Evolutionary conservation across 108 stramenopile genomes (phyloP).

Genomic region (Cyclotella sp.): DNA sequence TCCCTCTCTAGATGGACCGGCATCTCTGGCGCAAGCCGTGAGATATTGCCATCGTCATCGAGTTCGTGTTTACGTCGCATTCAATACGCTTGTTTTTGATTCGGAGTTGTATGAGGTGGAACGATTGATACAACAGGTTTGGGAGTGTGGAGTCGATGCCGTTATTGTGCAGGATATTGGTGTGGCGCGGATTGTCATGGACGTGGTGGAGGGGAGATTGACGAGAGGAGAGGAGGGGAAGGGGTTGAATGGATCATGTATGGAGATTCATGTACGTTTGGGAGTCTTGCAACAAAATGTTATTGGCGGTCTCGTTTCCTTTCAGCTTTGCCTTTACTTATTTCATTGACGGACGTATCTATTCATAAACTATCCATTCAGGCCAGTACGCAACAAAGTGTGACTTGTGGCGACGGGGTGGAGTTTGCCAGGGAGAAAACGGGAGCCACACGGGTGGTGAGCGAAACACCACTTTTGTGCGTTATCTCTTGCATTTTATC

Average conservation of each 20-base stretch:
- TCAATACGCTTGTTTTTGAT: constrained; percentile 70
- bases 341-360: no score
- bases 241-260: constrained; percentile 30
- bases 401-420: constrained; percentile 73
- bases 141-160: constrained; percentile 72
- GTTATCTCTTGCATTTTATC: no score
- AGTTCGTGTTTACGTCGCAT: constrained; percentile 65
- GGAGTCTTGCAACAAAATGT: no score
- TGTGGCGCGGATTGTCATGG: constrained; percentile 51
- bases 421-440: constrained; percentile 51
- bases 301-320: no score
- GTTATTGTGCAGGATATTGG: constrained; percentile 82
- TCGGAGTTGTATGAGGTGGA: constrained; percentile 69
- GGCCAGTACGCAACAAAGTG: constrained; percentile 78
- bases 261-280: constrained; percentile 57
- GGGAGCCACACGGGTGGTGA: constrained; percentile 61
- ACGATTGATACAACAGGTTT: constrained; percentile 50
- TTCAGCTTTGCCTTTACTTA: no score
- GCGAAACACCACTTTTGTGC: neutral
- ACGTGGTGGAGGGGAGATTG: constrained; percentile 40
- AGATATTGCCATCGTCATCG: constrained; percentile 43
- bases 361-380: no score
- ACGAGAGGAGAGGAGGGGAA: neutral
- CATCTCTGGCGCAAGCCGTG: constrained; percentile 53
- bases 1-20: constrained; percentile 41